Evolutionary conservation across 2,329 filamentous ascomycete species (phyloP).

Genomic region (Penicillium sp.): DNA sequence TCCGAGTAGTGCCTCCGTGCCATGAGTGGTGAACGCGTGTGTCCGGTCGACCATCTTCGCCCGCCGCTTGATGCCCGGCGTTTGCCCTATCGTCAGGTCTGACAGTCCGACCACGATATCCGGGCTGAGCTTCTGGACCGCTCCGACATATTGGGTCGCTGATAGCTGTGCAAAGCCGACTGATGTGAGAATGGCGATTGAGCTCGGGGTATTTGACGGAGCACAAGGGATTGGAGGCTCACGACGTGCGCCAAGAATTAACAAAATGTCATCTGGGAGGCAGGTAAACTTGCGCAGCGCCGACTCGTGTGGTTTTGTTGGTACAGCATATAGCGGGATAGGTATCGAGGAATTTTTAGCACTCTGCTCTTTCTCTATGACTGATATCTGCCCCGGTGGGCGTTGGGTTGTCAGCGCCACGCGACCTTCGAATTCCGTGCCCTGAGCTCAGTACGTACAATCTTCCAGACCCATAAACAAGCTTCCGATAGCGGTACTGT

Average conservation of each 20-base stretch:
- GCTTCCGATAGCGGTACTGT: constrained; percentile 68
- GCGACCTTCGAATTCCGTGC: constrained; percentile 4
- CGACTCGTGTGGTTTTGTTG: constrained; percentile 51
- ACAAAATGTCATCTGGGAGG: constrained; percentile 66
- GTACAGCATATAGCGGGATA: constrained; percentile 58
- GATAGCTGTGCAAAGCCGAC: constrained; percentile 79
- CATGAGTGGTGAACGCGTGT: constrained; percentile 76
- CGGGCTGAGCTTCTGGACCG: constrained; percentile 69
- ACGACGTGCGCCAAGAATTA: constrained; percentile 78
- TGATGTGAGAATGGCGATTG: constrained; percentile 80
- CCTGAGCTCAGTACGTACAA: constrained; percentile 64
- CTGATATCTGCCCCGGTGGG: constrained; percentile 50
- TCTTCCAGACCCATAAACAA: constrained; percentile 88
- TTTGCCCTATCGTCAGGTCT: constrained; percentile 68
- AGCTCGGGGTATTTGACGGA: constrained; percentile 68
- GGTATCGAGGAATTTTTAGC: constrained; percentile 42
- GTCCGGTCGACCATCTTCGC: constrained; percentile 86
- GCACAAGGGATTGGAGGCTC: constrained; percentile 76
- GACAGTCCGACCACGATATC: constrained; percentile 81
- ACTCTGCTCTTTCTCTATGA: constrained; percentile 61
- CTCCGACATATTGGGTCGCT: constrained; percentile 70
- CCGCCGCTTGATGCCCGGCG: constrained; percentile 72
- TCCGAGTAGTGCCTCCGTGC: constrained; percentile 57
- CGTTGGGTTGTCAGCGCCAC: constrained; percentile 35
- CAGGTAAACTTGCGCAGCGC: constrained; percentile 78